Conservation (phyloP, 2,329 filamentous ascomycete genomes). For the Apiospora sp. region DNA sequence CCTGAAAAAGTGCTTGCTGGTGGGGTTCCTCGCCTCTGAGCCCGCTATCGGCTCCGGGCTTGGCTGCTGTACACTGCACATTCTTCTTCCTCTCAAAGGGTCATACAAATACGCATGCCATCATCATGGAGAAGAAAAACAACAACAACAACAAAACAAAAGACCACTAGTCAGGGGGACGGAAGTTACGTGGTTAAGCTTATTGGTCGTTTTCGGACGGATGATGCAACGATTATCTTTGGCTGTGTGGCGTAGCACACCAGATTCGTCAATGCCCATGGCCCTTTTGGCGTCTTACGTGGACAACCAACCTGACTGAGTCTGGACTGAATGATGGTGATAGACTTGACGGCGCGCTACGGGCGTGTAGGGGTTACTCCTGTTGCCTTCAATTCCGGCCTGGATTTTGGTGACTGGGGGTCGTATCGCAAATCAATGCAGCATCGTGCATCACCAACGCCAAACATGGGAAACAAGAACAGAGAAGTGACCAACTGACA, state of each 20-base stretch:
- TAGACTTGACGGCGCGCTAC: neutral
- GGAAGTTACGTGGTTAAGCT: neutral
- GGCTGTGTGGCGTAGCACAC: constrained; percentile 1
- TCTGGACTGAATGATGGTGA: neutral
- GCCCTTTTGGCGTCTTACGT: constrained; percentile 1
- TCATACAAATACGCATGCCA: neutral
- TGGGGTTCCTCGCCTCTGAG: neutral
- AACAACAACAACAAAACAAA: neutral
- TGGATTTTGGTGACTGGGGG: neutral
- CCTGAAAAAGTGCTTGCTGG: neutral
- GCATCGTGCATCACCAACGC: neutral
- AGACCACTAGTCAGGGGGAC: neutral
- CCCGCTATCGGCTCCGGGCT: constrained; percentile 1
- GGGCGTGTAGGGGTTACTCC: neutral
- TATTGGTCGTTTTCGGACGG: neutral
- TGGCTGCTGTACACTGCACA: neutral
- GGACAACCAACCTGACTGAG: neutral
- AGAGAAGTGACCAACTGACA: neutral
- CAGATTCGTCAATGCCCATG: constrained; percentile 4
- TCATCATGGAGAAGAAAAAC: neutral
- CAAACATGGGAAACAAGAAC: neutral
- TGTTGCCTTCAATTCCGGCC: neutral
- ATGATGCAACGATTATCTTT: neutral
- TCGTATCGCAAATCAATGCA: neutral
- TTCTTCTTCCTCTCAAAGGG: neutral